phyloP scores from a whole-genome alignment of 805 yeast genomes.

The Phaffomyces antillensis region DNA sequence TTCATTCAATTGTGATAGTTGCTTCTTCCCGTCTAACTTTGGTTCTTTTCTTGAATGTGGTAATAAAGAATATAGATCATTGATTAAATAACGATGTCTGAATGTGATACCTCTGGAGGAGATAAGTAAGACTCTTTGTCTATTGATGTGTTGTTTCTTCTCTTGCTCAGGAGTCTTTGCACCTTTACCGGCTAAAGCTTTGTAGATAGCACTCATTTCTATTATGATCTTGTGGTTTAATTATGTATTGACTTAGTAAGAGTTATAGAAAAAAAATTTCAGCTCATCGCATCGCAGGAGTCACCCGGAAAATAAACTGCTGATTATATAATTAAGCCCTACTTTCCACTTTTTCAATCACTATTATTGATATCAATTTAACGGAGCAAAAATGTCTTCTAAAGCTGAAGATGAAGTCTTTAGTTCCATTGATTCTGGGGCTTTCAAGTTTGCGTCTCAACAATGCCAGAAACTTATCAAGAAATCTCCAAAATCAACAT shows the following conservation, averaged over 20 bases:
- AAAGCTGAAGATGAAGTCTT: conserved; percentile 29
- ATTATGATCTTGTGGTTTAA: neutral
- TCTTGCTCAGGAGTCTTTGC: conserved; percentile 27
- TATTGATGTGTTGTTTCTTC: conserved; percentile 60
- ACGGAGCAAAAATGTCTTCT: conserved; percentile 15
- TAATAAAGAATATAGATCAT: conserved; percentile 67
- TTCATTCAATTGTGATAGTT: conserved; percentile 83
- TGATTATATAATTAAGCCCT: neutral
- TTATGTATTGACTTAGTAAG: neutral
- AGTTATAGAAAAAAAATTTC: conserved; percentile 2
- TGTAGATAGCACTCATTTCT: conserved; percentile 64
- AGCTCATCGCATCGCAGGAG: conserved; percentile 5
- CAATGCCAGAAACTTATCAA: conserved; percentile 41
- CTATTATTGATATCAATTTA: neutral
- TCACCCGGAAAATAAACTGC: conserved; percentile 1
- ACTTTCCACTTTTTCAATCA: neutral
- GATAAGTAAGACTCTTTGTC: conserved; percentile 81
- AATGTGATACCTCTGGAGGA: conserved; percentile 93
- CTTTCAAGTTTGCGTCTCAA: conserved; percentile 45
- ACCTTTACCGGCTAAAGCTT: conserved; percentile 49
- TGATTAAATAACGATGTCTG: conserved; percentile 91
- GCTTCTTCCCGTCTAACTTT: conserved; percentile 88
- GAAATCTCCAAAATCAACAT: conserved; percentile 51
- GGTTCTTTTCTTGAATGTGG: conserved; percentile 98
- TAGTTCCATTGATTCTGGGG: conserved; percentile 44